phyloP scores from a whole-genome alignment of 176 grass and related monocot genomes.

The Oryza punctata region DNA sequence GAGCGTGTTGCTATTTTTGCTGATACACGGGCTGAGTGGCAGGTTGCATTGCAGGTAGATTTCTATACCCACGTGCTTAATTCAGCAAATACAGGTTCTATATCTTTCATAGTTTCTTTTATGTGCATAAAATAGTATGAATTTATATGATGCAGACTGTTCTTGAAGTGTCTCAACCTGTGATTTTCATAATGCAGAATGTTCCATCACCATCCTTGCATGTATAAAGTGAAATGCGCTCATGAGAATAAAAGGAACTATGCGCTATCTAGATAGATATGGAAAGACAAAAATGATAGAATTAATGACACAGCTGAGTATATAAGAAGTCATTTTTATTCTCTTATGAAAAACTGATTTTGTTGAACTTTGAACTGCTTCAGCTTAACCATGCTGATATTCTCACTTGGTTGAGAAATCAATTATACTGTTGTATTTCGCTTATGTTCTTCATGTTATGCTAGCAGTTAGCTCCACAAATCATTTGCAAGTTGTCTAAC shows the following conservation, averaged over 20 bases:
- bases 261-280: background rate
- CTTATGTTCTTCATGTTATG: constrained; percentile 11
- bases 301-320: background rate
- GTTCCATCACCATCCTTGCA: background rate
- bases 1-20: constrained; percentile 84
- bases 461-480: constrained; percentile 14
- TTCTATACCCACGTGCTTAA: background rate
- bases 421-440: background rate
- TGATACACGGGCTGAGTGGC: constrained; percentile 91
- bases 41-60: constrained; percentile 88
- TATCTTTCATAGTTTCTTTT: background rate
- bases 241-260: background rate
- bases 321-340: constrained; percentile 12
- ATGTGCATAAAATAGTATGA: background rate
- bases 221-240: background rate
- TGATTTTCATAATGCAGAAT: background rate
- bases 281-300: background rate
- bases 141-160: background rate
- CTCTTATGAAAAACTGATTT: background rate
- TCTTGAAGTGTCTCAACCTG: background rate
- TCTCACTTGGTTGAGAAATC: background rate
- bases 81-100: background rate
- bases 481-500: constrained; percentile 23
- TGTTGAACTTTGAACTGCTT: background rate
- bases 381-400: background rate